A percentile compares a stretch with the other conserved stretches of the same genome.
These are phyloP conservation scores for Colletotrichum sp. DNA, from an alignment of 2,329 filamentous ascomycete species.

Conservation along the genomic window DNA sequence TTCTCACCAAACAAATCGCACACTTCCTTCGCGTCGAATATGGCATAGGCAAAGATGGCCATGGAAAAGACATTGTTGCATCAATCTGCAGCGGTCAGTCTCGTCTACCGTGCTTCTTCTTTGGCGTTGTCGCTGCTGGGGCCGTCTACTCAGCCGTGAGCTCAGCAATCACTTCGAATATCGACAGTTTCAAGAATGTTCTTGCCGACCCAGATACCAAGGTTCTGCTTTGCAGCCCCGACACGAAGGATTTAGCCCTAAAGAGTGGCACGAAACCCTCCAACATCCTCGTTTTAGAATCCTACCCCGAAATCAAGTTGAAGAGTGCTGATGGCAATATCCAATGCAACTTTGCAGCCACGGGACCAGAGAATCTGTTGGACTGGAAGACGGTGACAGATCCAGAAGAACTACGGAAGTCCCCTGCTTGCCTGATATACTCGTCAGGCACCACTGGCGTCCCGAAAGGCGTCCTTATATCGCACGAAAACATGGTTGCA, in stretches of 20 bases:
- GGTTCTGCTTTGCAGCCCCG: not conserved
- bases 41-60: not conserved
- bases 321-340: not conserved
- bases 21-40: not conserved
- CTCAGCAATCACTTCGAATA: not conserved
- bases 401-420: not conserved
- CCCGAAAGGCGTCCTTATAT: not conserved
- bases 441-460: not conserved
- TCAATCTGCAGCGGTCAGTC: not conserved
- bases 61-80: not conserved
- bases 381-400: not conserved
- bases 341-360: not conserved
- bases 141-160: not conserved
- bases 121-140: not conserved
- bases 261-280: not conserved
- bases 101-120: not conserved
- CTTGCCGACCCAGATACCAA: not conserved
- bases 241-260: not conserved
- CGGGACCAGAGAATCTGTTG: not conserved
- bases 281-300: not conserved
- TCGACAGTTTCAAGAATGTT: not conserved
- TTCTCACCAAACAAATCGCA: not conserved
- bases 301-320: not conserved
- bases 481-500: not conserved
- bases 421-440: not conserved